Evolutionary conservation across 257 asterid genomes (phyloP).

Genomic region (Lantana camara): DNA sequence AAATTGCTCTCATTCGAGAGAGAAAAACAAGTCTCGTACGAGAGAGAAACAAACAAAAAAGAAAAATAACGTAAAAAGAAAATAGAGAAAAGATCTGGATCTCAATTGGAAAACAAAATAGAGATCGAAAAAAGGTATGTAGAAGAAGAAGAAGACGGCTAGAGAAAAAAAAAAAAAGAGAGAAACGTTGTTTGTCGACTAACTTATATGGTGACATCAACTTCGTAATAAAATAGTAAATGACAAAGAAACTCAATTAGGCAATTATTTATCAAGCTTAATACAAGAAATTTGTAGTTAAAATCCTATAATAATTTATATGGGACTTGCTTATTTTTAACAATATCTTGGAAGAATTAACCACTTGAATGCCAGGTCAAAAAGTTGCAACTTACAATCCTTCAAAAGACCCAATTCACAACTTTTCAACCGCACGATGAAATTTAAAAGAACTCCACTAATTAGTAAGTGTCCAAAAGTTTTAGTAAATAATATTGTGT

Average conservation of each 20-base stretch:
- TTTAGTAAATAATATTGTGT: no score
- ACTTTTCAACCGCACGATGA: neutral
- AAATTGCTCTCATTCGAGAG: no score
- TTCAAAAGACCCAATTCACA: neutral
- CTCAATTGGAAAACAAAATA: no score
- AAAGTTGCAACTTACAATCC: neutral
- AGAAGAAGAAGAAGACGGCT: no score
- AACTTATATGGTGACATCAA: neutral
- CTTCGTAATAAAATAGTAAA: neutral
- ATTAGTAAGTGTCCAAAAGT: neutral
- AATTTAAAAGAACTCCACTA: conserved; percentile 22
- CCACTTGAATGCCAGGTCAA: neutral
- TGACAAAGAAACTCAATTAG: neutral
- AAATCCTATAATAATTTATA: no score
- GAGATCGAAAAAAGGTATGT: no score
- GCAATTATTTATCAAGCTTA: neutral
- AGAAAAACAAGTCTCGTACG: no score
- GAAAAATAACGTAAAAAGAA: no score
- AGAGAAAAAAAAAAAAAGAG: no score
- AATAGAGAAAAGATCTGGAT: no score
- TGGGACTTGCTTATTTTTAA: neutral
- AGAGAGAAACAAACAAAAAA: no score
- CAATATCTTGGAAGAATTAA: neutral
- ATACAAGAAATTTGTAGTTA: neutral
- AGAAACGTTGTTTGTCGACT: no score